Conservation (phyloP, 2,329 filamentous ascomycete genomes). For the Cladophialophora yegresii region DNA sequence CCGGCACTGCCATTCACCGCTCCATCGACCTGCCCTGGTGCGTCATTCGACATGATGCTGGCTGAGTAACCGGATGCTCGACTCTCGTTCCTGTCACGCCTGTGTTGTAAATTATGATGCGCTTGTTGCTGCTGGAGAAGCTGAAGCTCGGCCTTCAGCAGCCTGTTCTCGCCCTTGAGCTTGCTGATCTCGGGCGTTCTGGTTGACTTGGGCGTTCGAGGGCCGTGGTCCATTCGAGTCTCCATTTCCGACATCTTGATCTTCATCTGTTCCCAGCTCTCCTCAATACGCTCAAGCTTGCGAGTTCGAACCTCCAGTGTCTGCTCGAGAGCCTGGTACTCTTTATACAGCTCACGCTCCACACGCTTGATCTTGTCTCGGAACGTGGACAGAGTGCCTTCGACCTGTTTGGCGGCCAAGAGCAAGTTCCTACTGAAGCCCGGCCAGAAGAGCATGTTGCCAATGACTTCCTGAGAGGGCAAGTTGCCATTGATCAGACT, state of each 20-base stretch:
- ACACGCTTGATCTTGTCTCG: constrained; percentile 76
- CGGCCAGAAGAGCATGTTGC: constrained; percentile 71
- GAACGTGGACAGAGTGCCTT: constrained; percentile 75
- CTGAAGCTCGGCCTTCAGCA: constrained; percentile 63
- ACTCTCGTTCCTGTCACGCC: constrained; percentile 32
- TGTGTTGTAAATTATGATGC: constrained; percentile 30
- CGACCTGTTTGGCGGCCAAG: constrained; percentile 81
- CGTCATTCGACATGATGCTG: constrained; percentile 30
- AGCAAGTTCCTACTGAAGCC: constrained; percentile 90
- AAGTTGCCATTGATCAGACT: constrained; percentile 84
- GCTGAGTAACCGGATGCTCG: constrained; percentile 31
- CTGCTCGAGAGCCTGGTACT: constrained; percentile 83
- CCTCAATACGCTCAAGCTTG: constrained; percentile 84
- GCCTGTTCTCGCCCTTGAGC: constrained; percentile 61
- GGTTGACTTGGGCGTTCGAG: constrained; percentile 28
- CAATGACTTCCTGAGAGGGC: constrained; percentile 81
- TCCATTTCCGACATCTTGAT: constrained; percentile 35
- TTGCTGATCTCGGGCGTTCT: constrained; percentile 59
- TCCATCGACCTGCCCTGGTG: constrained; percentile 23
- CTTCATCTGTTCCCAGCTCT: constrained; percentile 66
- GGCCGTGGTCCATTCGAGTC: constrained; percentile 21
- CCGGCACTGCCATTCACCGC: constrained; percentile 30
- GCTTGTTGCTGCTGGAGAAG: constrained; percentile 58
- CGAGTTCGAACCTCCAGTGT: constrained; percentile 77
- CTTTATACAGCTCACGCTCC: constrained; percentile 87